phyloP scores from a whole-genome alignment of 148 eudicot species.

The Vaccinium myrtillus region DNA sequence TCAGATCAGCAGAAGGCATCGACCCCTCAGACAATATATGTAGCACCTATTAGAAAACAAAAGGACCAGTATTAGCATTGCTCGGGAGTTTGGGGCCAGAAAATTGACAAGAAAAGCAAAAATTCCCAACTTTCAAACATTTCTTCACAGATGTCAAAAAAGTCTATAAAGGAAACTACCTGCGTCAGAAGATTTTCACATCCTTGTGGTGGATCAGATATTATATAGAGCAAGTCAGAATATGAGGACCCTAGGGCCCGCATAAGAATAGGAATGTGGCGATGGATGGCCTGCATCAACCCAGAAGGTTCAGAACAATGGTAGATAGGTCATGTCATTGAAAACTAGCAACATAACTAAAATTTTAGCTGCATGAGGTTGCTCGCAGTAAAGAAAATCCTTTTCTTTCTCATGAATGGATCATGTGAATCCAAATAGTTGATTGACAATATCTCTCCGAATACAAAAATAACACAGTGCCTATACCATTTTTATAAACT shows the following conservation, averaged over 20 bases:
- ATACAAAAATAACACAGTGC: not conserved
- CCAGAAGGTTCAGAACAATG: conserved; percentile 4
- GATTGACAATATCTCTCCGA: not conserved
- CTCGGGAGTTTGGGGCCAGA: not conserved
- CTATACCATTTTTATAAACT: not conserved
- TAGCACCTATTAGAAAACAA: conserved; percentile 56
- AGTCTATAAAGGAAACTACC: conserved; percentile 37
- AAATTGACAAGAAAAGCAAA: not conserved
- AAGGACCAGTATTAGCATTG: conserved; percentile 8
- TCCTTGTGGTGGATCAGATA: conserved; percentile 89
- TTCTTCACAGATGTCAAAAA: not conserved
- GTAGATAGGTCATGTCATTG: not conserved
- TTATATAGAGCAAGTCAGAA: conserved; percentile 67
- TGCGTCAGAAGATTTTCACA: conserved; percentile 86
- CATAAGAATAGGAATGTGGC: conserved; percentile 71
- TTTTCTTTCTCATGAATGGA: not conserved
- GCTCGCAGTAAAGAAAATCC: not conserved
- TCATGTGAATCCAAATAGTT: not conserved
- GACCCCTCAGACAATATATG: conserved; percentile 69
- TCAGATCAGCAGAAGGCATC: conserved; percentile 69
- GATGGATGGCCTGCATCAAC: conserved; percentile 79
- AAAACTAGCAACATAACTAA: not conserved
- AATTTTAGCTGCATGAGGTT: not conserved
- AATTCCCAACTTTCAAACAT: not conserved
- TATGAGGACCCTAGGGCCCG: conserved; percentile 76